phyloP scores from a whole-genome alignment of 768 basidiomycete species.

The Termitomyces sp. region DNA sequence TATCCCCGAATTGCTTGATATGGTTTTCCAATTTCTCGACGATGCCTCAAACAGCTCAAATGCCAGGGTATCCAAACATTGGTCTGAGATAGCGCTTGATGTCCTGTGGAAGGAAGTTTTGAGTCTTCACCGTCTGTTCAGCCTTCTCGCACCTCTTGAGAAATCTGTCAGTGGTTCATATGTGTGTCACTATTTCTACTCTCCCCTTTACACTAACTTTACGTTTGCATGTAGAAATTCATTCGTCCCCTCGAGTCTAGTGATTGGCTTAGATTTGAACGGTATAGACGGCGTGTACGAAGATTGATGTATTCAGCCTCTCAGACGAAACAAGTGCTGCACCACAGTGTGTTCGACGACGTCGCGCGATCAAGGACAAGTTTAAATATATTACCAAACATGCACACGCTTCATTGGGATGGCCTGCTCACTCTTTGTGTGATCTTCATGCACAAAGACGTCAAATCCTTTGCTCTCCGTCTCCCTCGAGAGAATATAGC shows the following conservation, averaged over 20 bases:
- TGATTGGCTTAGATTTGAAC: constrained; percentile 54
- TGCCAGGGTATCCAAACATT: constrained; percentile 51
- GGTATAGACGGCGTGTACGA: constrained; percentile 48
- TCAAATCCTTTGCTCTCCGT: constrained; percentile 32
- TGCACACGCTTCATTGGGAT: constrained; percentile 48
- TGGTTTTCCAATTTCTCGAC: constrained; percentile 48
- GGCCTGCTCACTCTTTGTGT: constrained; percentile 27
- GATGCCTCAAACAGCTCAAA: constrained; percentile 33
- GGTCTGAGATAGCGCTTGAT: constrained; percentile 56
- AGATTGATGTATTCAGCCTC: constrained; percentile 22
- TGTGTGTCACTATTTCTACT: constrained; percentile 9
- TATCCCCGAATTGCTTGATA: constrained; percentile 57
- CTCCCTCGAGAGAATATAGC: constrained; percentile 14
- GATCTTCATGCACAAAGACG: constrained; percentile 53
- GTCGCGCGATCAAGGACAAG: constrained; percentile 51
- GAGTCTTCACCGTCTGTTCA: constrained; percentile 40
- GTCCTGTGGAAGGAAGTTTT: constrained; percentile 52
- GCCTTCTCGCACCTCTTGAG: constrained; percentile 42
- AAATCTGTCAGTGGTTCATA: constrained; percentile 18
- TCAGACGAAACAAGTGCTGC: constrained; percentile 18
- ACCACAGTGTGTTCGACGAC: constrained; percentile 43
- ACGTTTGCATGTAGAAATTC: constrained; percentile 30
- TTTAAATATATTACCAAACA: constrained; percentile 49
- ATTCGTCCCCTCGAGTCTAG: constrained; percentile 32
- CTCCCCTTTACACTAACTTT: neutral